phyloP scores from a whole-genome alignment of 805 yeast genomes.

The Tetrapisispora iriomotensis region DNA sequence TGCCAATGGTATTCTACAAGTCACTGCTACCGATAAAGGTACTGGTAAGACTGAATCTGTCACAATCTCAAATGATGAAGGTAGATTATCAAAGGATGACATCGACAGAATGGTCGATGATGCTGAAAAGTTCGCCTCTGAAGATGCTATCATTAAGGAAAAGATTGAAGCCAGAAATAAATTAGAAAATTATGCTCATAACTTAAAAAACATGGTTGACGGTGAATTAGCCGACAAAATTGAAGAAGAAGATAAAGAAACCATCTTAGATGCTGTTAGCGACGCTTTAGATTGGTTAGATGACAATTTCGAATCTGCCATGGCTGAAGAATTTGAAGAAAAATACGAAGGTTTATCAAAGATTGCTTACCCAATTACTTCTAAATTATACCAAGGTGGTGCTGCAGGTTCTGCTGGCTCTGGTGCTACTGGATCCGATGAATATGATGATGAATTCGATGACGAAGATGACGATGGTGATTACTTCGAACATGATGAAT shows the following conservation, averaged over 20 bases:
- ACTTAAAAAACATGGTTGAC: constrained; percentile 61
- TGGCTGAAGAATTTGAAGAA: constrained; percentile 88
- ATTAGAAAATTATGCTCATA: constrained; percentile 81
- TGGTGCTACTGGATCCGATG: constrained; percentile 12
- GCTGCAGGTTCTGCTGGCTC: constrained; percentile 37
- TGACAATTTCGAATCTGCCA: constrained; percentile 75
- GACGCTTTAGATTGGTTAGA: constrained; percentile 86
- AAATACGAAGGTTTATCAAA: constrained; percentile 75
- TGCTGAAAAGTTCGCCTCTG: constrained; percentile 90
- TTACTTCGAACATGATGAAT: constrained; percentile 62
- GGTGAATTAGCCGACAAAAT: constrained; percentile 65
- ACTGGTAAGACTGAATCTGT: constrained; percentile 88
- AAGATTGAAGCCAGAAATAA: constrained; percentile 84
- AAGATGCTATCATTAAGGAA: constrained; percentile 73
- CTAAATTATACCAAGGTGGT: constrained; percentile 59
- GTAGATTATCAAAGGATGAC: constrained; percentile 86
- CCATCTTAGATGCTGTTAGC: constrained; percentile 74
- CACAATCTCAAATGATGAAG: constrained; percentile 88
- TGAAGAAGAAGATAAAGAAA: constrained; percentile 85
- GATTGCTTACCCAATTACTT: constrained; percentile 84
- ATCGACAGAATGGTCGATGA: constrained; percentile 97
- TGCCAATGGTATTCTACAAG: constrained; percentile 95
- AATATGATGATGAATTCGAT: constrained; percentile 37
- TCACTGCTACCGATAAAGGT: constrained; percentile 88
- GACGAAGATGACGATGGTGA: constrained; percentile 48